Base-by-base conservation (phyloP, 768 basidiomycete genomes). In the Astraeus odoratus region DNA sequence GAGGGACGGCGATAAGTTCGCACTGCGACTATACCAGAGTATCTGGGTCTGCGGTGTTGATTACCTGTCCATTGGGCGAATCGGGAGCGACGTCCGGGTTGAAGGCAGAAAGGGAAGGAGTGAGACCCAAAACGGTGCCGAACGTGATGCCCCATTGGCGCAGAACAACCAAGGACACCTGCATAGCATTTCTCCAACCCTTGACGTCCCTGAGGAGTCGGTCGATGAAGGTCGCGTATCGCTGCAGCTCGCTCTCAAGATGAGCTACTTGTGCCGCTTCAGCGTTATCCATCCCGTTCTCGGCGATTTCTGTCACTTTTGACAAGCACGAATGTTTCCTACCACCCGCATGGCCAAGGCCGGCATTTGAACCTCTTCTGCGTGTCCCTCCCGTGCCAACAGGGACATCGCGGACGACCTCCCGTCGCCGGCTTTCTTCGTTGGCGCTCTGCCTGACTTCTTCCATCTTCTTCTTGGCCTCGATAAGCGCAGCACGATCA, bases 331-430 rank as follows among this genome's bases (percentile, higher is more conserved):
- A 58, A 9, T 71, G 72, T 67, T 78, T 81, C 69, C 84, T 80
- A 49, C 79, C n/a, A n/a, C n/a, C n/a, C n/a, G n/a, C n/a, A n/a
- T n/a, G n/a, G n/a, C n/a, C 67, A 52, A n/a, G n/a, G n/a, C n/a
- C n/a, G n/a, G n/a, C n/a, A n/a, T n/a, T n/a, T n/a, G n/a, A n/a
- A n/a, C 70, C 59, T 57, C 63, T 62, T 61, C 67, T 58, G 31
- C 57, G 57, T 44, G 67, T 67, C 49, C 67, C 65, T 55, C 67
- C 67, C 58, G 69, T 43, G 42, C 53, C 58, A 56, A 64, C 71
- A 33, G 90, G 70, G 29, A 87, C 83, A 52, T 83, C 83, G 52
- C 80, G 83, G 7, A 92, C 80, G 30, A 90, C 83, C 61, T 92
- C 89, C 42, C 78, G 76, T 12, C 87, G 69, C 44, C 88, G 67